A percentile compares a stretch with the other conserved stretches of the same genome.
These are phyloP conservation scores for Purshia tridentata DNA, from an alignment of 306 rosid species.

Conservation along the genomic window DNA sequence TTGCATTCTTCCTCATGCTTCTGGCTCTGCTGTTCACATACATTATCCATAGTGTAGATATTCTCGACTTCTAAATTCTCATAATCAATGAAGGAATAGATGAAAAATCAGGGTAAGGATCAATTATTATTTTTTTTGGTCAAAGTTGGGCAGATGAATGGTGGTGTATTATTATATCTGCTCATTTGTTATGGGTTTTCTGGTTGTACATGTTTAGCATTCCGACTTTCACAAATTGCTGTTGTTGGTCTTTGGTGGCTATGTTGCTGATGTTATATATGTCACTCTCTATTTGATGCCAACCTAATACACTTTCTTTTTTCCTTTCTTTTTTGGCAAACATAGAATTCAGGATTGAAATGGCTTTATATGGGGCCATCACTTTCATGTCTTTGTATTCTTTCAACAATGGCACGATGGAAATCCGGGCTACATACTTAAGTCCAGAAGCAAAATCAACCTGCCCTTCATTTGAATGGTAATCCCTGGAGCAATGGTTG, in stretches of 20 bases:
- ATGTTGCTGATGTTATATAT: no score
- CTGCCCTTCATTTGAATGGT: not conserved
- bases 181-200: not conserved
- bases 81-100: not conserved
- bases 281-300: not conserved
- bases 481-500: no score
- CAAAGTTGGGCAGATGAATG: not conserved
- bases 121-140: constrained; percentile 10
- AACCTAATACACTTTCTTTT: not conserved
- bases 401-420: not conserved
- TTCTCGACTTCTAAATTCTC: constrained; percentile 32
- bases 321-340: no score
- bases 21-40: constrained; percentile 56
- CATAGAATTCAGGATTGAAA: no score
- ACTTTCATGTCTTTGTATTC: no score
- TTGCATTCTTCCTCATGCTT: constrained; percentile 58
- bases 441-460: not conserved
- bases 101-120: not conserved
- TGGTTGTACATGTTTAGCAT: not conserved
- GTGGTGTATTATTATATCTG: not conserved
- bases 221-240: constrained; percentile 20
- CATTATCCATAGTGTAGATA: constrained; percentile 53
- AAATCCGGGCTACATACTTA: not conserved
- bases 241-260: not conserved
- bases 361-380: no score